Evolutionary conservation across 768 basidiomycete genomes (phyloP), one percentile per base, ranked within the genome.

Genomic region (Saitozyma podzolica): DNA sequence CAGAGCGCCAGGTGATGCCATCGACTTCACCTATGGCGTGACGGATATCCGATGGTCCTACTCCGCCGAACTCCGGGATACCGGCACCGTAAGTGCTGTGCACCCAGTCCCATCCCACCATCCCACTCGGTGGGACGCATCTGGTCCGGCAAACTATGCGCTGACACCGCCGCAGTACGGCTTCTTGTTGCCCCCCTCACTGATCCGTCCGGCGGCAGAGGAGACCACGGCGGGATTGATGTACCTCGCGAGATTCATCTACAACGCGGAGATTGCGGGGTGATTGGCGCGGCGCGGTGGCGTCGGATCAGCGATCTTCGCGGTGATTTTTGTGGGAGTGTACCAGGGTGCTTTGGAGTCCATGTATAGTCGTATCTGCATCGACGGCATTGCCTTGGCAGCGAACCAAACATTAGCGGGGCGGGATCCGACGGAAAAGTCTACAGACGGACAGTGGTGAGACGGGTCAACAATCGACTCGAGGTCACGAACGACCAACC

Each of bases 201-300:
- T 85, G 84, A 91, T 93, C 65, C 81, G 88, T 8, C 88, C 90
- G 0, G 87, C 89, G 2, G 90, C 89, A 0, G 88, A 90, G 78
- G 91, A 93, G 80, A 86, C 87, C 5, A 82, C 82, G 16, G 83
- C 81, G 29, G 85, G 91, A 80, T 68, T 92, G 39, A 80, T 83
- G 20, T 89, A 87, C 68, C 80, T 93, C 7, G 85, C 87, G 0
- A 80, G 83, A 50, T 92, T 91, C 73, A 86, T 91, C 55, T 69
- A 75, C 49, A 75, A 68, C n/a, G 56, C 61, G 8, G 89, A 78
- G 62, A 60, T 73, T 40, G 68, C 58, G 0, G 58, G 54, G 37
- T 64, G 42, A 39, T 29, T 29, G 29, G 29, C 29, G 29, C 29
- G 5, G 29, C 29, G 29, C 29, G 29, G 29, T 29, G 29, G 29